phyloP scores from a whole-genome alignment of 768 basidiomycete species.

The Pulveroboletus sp. region DNA sequence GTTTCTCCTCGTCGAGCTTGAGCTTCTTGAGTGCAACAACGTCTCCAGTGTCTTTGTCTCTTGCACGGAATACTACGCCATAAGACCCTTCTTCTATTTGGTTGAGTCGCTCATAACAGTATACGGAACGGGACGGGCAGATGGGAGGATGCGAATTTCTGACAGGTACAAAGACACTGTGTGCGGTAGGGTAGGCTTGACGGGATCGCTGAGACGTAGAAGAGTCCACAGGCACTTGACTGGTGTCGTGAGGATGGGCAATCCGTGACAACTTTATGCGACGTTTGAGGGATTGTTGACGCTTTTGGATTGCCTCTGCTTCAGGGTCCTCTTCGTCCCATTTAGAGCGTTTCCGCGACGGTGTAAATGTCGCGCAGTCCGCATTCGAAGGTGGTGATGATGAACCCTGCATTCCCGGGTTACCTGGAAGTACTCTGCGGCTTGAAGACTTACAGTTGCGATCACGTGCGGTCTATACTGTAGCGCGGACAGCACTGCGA shows the following conservation, averaged over 20 bases:
- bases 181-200: constrained; percentile 20
- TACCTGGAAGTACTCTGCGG: neutral
- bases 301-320: constrained; percentile 28
- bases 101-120: constrained; percentile 89
- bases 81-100: constrained; percentile 99
- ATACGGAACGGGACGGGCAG: constrained; percentile 85
- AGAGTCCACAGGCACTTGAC: constrained; percentile 11
- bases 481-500: no score
- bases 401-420: constrained; percentile 4
- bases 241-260: constrained; percentile 12
- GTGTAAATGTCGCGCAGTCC: constrained; percentile 41
- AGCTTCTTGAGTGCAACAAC: constrained; percentile 97
- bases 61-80: constrained; percentile 94
- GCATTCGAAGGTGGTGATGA: constrained; percentile 24
- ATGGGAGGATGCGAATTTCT: constrained; percentile 76
- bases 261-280: constrained; percentile 41
- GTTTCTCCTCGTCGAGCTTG: constrained; percentile 97
- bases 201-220: constrained; percentile 17
- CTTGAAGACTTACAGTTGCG: no score
- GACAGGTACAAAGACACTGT: constrained; percentile 72
- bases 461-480: no score
- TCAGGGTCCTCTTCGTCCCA: constrained; percentile 53
- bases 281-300: constrained; percentile 47
- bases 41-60: constrained; percentile 90
- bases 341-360: constrained; percentile 71